Conservation (phyloP, 805 yeast genomes). For the Candida boleticola region DNA sequence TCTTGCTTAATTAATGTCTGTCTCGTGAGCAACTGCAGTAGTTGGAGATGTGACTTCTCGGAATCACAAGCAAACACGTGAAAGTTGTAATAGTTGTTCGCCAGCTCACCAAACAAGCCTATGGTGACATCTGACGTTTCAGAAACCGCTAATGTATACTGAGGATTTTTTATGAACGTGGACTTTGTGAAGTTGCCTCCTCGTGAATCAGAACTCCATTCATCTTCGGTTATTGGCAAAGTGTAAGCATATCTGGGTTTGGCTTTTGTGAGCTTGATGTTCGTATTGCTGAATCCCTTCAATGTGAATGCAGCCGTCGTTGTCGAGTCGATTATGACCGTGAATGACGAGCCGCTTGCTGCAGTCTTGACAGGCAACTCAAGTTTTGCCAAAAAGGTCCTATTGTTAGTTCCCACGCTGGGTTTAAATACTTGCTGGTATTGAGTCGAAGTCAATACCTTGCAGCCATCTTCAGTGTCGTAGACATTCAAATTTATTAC, state of each 20-base stretch:
- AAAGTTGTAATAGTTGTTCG: conserved; percentile 33
- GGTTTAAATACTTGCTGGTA: conserved; percentile 13
- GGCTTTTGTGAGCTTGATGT: conserved; percentile 28
- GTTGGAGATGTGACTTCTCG: conserved; percentile 16
- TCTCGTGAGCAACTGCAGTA: conserved; percentile 19
- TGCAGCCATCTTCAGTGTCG: conserved; percentile 28
- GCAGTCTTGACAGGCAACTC: conserved; percentile 21
- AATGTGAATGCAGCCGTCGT: conserved; percentile 27
- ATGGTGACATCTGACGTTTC: conserved; percentile 15
- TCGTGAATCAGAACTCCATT: conserved; percentile 43
- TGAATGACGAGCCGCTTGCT: conserved; percentile 21
- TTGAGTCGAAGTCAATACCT: conserved; percentile 24
- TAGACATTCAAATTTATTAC: conserved; percentile 14
- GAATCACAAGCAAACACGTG: conserved; percentile 43
- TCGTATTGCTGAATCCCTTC: conserved; percentile 24
- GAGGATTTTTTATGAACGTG: conserved; percentile 55
- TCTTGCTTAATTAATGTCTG: conserved; percentile 31
- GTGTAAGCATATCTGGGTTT: conserved; percentile 16
- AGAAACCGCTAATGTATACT: conserved; percentile 32
- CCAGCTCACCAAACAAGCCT: conserved; percentile 19
- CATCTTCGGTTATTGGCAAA: conserved; percentile 26
- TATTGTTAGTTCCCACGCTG: conserved; percentile 32
- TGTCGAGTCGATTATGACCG: conserved; percentile 17
- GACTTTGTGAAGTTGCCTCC: conserved; percentile 58
- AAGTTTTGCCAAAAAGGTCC: conserved; percentile 36